Base-by-base conservation (phyloP, 371 early-diverging fungal genomes). In the Mortierella sp. region DNA sequence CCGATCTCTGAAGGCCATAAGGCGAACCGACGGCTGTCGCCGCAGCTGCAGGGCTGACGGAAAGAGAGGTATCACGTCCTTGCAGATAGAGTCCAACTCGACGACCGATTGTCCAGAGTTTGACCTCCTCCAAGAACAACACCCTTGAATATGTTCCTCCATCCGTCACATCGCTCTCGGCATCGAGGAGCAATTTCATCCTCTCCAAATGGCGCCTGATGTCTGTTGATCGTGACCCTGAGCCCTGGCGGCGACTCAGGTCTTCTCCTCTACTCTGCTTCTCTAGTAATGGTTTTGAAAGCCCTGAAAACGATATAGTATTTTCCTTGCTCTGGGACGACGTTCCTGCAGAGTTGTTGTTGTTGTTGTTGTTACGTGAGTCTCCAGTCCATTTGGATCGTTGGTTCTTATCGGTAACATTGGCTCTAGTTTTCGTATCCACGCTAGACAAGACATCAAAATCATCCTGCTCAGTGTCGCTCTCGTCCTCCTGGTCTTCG, bases 51-150 rank as follows among this genome's bases (percentile, higher is more conserved):
- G 59, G 22, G 58, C 4, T 36, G 28, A 13, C 65, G 10, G 41
- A 40, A 22, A 65, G 41, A 22, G 8, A 69, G 3, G 65, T 65
- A 10, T 33, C 5, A 0, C 75, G 69, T 13, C 66, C 66, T 2
- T 71, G 62, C 1, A 80, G 43, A 41, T 80, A 80, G 1, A 69
- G 45, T 38, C 67, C 67, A 1, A 80, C 63, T n/a, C 75, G 70
- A 16, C 72, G 74, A 11, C 80, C 80, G 19, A 80, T 50, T 15
- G 65, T 45, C 80, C 80, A 80, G 3, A 80, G 58, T n/a, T 63
- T 57, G 32, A 80, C 38, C 48, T 80, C 80, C 45, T 74, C 72
- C 61, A 80, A 32, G 43, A 74, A 80, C 16, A 80, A 16, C 2
- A 64, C 52, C 9, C 80, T 67, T 33, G 67, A 65, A 24, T 70